Evolutionary conservation across 2,329 filamentous ascomycete species (phyloP), one percentile per base, ranked within the genome.

Genomic region (Nemania bipapillata): DNA sequence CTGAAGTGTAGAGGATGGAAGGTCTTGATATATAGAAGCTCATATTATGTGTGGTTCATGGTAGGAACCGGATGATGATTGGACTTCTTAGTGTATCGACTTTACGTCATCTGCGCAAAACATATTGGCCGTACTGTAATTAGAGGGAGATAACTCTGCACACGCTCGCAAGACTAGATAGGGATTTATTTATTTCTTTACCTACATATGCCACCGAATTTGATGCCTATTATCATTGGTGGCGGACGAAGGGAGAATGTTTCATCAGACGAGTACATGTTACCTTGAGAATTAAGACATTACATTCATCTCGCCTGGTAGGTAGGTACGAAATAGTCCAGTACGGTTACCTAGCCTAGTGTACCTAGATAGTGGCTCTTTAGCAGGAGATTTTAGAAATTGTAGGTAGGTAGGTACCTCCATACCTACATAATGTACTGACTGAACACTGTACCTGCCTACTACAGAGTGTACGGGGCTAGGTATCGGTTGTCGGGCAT

Each of bases 401-500:
- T n/a, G n/a, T n/a, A n/a, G n/a, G n/a, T n/a, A n/a, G n/a, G n/a
- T n/a, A 45, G 40, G 40, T n/a, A 45, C 40, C 40, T n/a, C n/a
- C n/a, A n/a, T 35, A n/a, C 40, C 40, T 45, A 3, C 40, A 3
- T 45, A 35, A n/a, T n/a, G n/a, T n/a, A n/a, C n/a, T n/a, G n/a
- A n/a, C n/a, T n/a, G n/a, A n/a, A n/a, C n/a, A n/a, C n/a, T n/a
- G n/a, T n/a, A n/a, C n/a, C n/a, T n/a, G n/a, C n/a, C n/a, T n/a
- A n/a, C 32, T 35, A 35, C 5, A 35, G 32, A 35, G 32, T 6
- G 32, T n/a, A 11, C 32, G 5, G 32, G 12, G 7, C 40, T 4
- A 9, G 17, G 12, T 26, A 50, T 24, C 20, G 47, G 47, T 15
- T 24, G 42, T 66, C 66, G 63, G 66, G 52, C 57, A 55, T 65